Percentiles rank a stretch among this genome's conserved stretches.
Evolutionary conservation across 2,329 filamentous ascomycete species (phyloP).

Genomic region (Diaporthe citriasiana): DNA sequence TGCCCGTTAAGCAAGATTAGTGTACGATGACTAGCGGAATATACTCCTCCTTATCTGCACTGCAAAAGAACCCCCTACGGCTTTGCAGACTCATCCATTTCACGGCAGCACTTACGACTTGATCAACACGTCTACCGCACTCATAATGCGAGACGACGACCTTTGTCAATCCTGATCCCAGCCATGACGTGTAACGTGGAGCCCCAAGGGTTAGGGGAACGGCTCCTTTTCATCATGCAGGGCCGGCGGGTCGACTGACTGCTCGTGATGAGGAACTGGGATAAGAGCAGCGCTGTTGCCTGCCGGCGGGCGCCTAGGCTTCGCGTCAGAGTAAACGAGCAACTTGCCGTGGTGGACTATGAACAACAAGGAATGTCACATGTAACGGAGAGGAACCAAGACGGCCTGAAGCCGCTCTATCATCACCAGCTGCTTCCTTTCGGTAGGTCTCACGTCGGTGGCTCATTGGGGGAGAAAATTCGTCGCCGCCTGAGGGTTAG

Average conservation of each 20-base stretch:
- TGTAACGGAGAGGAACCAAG: neutral
- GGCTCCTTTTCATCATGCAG: conserved; percentile 1
- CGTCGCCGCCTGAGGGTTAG: neutral
- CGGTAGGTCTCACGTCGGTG: neutral
- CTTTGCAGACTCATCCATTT: neutral
- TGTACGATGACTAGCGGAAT: conserved; percentile 3
- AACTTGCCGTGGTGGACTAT: neutral
- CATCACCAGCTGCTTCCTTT: neutral
- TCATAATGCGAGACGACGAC: conserved; percentile 3
- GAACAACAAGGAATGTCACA: neutral
- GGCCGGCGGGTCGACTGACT: neutral
- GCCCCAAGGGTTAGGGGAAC: conserved; percentile 16
- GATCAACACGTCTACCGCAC: neutral
- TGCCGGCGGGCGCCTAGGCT: neutral
- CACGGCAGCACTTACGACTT: neutral
- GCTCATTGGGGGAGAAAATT: conserved; percentile 16
- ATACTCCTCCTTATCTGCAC: neutral
- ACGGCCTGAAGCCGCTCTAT: neutral
- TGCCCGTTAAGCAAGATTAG: neutral
- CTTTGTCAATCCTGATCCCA: conserved; percentile 9
- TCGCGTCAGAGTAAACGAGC: conserved; percentile 19
- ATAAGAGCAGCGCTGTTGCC: conserved; percentile 21
- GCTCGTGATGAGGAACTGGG: neutral
- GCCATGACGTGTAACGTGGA: conserved; percentile 34
- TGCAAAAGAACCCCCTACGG: neutral